Evolutionary conservation across 495 filamentous ascomycete genomes (phyloP).

Genomic region (Penicillium flavigenum): DNA sequence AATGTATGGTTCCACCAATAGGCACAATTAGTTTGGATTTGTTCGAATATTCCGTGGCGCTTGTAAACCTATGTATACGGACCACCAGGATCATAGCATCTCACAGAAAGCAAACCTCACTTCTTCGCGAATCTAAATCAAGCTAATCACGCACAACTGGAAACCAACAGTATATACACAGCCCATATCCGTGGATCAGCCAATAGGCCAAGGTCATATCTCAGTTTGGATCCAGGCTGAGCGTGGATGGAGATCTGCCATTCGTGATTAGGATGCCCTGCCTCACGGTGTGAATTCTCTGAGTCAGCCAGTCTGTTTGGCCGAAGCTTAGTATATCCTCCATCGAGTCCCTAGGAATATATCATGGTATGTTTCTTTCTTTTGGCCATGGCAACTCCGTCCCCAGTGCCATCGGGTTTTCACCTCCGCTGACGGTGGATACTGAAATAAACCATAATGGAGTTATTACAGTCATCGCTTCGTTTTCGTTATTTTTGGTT

Average conservation of each 20-base stretch:
- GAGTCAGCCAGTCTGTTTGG: not conserved
- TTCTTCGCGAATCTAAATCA: not conserved
- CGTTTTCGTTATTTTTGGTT: constrained; percentile 23
- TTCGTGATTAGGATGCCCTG: not conserved
- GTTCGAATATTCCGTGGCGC: too few species aligned
- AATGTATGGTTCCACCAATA: not conserved
- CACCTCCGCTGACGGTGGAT: constrained; percentile 25
- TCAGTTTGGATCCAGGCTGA: not conserved
- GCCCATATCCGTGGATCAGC: not conserved
- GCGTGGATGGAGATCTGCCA: not conserved
- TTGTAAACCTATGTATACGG: too few species aligned
- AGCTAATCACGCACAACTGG: not conserved
- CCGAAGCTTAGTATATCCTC: not conserved
- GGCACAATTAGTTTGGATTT: not conserved
- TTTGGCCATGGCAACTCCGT: constrained; percentile 12
- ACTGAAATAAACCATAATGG: constrained; percentile 28
- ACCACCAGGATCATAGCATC: not conserved
- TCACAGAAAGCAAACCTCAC: not conserved
- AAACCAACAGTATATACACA: not conserved
- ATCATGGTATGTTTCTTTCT: constrained; percentile 1
- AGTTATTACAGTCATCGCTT: constrained; percentile 24
- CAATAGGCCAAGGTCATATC: not conserved
- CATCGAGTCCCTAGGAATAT: not conserved
- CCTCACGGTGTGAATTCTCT: not conserved
- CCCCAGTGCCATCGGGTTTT: constrained; percentile 16